These are phyloP conservation scores for Cordyceps cateniannulata DNA, from an alignment of 2,329 filamentous ascomycete genomes.

Conservation along the genomic window DNA sequence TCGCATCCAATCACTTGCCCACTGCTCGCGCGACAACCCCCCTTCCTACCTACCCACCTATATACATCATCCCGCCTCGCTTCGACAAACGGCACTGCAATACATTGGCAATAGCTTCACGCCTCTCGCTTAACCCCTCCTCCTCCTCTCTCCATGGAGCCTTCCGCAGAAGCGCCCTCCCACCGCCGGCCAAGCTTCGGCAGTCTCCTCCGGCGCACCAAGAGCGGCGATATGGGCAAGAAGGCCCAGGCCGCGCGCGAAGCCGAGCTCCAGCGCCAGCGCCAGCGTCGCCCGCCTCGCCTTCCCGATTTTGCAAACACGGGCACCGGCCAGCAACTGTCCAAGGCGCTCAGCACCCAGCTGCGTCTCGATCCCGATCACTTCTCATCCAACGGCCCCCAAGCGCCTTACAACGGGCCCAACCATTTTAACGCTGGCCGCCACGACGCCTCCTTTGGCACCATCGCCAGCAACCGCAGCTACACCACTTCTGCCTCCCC, in stretches of 20 bases:
- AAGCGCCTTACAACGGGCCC: conserved; percentile 30
- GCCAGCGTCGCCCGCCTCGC: conserved; percentile 39
- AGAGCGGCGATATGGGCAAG: conserved; percentile 59
- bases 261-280: conserved; percentile 45
- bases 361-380: conserved; percentile 45
- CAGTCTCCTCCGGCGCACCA: conserved; percentile 60
- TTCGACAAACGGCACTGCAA: background rate
- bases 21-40: background rate
- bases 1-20: background rate
- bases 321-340: conserved; percentile 31
- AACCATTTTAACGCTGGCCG: background rate
- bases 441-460: conserved; percentile 26
- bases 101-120: background rate
- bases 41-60: background rate
- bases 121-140: conserved; percentile 19
- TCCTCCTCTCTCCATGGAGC: conserved; percentile 6
- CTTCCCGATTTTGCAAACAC: conserved; percentile 46
- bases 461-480: conserved; percentile 36
- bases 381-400: conserved; percentile 26
- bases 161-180: conserved; percentile 20
- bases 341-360: conserved; percentile 44
- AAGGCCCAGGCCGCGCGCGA: conserved; percentile 50
- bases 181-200: conserved; percentile 40
- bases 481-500: conserved; percentile 39
- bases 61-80: background rate